Conservation (phyloP, 78 protist species). For the Guillardia theta region DNA sequence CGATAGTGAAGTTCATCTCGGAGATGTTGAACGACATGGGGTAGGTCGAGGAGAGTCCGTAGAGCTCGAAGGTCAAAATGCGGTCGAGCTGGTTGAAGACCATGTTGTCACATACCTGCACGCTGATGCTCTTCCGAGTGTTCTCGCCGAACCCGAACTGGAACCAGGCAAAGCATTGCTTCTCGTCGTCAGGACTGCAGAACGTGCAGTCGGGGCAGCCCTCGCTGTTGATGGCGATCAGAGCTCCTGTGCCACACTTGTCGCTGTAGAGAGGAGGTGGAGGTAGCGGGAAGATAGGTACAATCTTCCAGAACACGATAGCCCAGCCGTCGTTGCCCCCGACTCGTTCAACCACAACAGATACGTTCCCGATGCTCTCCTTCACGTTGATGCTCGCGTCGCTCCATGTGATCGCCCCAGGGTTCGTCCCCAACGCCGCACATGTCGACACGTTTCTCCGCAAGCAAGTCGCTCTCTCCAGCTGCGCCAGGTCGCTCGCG, state of each 20-base stretch:
- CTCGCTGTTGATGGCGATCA: not conserved
- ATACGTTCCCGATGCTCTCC: not conserved
- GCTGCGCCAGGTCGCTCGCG: too few relatives aligned
- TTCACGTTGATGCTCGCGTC: too few relatives aligned
- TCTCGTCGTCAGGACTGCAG: not conserved
- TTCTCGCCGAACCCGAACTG: not conserved
- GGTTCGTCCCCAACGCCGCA: too few relatives aligned
- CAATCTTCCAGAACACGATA: not conserved
- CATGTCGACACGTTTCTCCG: too few relatives aligned
- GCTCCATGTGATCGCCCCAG: too few relatives aligned
- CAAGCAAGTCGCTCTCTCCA: too few relatives aligned
- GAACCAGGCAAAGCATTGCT: not conserved
- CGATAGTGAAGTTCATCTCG: not conserved
- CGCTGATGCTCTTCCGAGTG: not conserved
- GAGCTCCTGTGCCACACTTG: too few relatives aligned
- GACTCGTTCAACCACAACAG: not conserved
- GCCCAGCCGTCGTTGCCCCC: slow-evolving; percentile 18
- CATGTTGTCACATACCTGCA: not conserved
- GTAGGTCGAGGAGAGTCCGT: not conserved
- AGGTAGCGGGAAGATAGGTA: not conserved
- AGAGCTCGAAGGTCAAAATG: not conserved
- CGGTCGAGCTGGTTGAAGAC: not conserved
- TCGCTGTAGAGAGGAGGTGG: too few relatives aligned
- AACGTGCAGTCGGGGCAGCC: not conserved
- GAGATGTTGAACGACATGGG: not conserved